Conservation (phyloP, 73 alveolate species). For the Uronychia setigera region DNA sequence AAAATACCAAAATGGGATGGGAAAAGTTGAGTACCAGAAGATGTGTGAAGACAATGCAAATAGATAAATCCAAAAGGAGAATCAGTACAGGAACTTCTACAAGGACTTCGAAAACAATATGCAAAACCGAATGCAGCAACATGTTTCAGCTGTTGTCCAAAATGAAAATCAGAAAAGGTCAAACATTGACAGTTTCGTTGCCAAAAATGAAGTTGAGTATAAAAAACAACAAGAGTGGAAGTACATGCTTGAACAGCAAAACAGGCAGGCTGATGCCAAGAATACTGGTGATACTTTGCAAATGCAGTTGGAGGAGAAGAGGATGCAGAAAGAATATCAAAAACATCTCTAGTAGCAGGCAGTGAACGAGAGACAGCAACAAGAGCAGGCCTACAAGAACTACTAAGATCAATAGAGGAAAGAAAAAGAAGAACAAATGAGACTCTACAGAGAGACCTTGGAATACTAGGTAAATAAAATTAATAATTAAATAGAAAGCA, state of each 20-base stretch:
- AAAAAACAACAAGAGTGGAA: conserved; percentile 23
- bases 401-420: conserved; percentile 7
- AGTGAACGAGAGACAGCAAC: conserved; percentile 31
- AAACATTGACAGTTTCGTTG: conserved; percentile 29
- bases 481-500: background rate
- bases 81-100: conserved; percentile 46
- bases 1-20: background rate
- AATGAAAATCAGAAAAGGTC: conserved; percentile 19
- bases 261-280: conserved; percentile 23
- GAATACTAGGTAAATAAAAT: conserved; percentile 36
- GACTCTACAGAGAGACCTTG: conserved; percentile 45
- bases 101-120: conserved; percentile 50
- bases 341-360: conserved; percentile 3
- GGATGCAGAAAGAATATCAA: conserved; percentile 6
- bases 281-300: conserved; percentile 16
- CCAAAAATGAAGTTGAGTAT: conserved; percentile 33
- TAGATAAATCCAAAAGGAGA: conserved; percentile 36
- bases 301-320: conserved; percentile 9
- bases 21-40: conserved; percentile 44
- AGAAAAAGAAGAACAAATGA: conserved; percentile 32
- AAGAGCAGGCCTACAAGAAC: conserved; percentile 40
- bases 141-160: conserved; percentile 27
- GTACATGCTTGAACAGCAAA: conserved; percentile 28
- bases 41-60: conserved; percentile 27
- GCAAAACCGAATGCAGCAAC: conserved; percentile 51